Percentiles rank a stretch among this genome's conserved stretches.
phyloP scores from a whole-genome alignment of 1,139 yeast species.

The Hansenula sp. region DNA sequence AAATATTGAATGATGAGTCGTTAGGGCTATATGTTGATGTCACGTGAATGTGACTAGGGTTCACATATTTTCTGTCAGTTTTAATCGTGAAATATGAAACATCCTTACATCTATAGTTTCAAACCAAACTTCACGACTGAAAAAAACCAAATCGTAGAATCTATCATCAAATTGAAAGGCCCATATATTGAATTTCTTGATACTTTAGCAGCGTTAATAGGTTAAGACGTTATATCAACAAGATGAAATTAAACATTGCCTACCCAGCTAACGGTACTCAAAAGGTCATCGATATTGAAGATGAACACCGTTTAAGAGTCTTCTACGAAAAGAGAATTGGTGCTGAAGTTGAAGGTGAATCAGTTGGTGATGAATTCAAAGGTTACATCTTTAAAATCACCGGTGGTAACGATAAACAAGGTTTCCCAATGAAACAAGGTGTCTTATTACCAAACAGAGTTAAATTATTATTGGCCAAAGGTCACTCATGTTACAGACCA shows the following conservation, averaged over 20 bases:
- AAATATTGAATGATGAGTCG: too few species aligned
- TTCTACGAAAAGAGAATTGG: conserved; percentile 99
- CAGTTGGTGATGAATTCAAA: conserved; percentile 98
- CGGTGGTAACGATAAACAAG: conserved; percentile 99
- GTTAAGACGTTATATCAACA: conserved; percentile 2
- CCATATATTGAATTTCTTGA: neutral
- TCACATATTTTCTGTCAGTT: too few species aligned
- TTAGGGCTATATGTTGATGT: too few species aligned
- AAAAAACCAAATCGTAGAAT: neutral
- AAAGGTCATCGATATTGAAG: conserved; percentile 96
- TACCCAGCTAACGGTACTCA: conserved; percentile 99
- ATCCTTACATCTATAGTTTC: too few species aligned
- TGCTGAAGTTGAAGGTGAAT: conserved; percentile 99
- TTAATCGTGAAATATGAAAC: too few species aligned
- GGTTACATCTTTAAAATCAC: conserved; percentile 98
- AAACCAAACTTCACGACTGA: too few species aligned
- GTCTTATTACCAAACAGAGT: conserved; percentile 99
- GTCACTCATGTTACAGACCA: conserved; percentile 99
- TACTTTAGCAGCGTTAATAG: too few species aligned
- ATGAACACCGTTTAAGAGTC: conserved; percentile 97
- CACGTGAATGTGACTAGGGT: too few species aligned
- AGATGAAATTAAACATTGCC: conserved; percentile 87
- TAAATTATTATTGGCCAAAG: conserved; percentile 88
- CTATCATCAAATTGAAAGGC: neutral
- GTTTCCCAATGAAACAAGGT: conserved; percentile 99